Evolutionary conservation across 768 basidiomycete genomes (phyloP), one percentile per base, ranked within the genome.

Genomic region (Boletus rex-veris): DNA sequence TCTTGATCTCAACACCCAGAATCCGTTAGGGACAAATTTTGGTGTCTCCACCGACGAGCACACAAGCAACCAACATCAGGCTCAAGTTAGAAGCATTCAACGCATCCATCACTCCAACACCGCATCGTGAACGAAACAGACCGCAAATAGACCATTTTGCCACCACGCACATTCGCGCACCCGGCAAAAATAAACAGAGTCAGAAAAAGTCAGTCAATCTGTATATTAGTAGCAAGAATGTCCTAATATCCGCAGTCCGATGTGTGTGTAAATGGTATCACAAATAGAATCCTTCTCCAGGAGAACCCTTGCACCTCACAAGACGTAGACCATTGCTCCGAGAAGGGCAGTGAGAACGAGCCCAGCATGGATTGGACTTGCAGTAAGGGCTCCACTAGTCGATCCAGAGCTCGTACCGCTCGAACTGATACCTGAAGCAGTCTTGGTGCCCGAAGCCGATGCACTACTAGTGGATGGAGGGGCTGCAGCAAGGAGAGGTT

Each of bases 401-500:
- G 64, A 55, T 41, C 53, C 52, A 49, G 62, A 54, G 26, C 47
- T 49, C 19, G 52, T 43, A 6, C 53, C 48, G 7, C 59, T 62
- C 38, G 65, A 45, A 36, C 42, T 50, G n/a, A 57, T 55, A 5
- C 63, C 54, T 2, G 59, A 41, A 7, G 53, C 51, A 14, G 53
- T 56, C 6, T 54, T 48, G 24, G 67, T 60, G 4, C 60, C 60
- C 18, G 69, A 60, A 15, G 64, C 44, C 6, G 65, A 53, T 3
- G 48, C 48, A 18, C 42, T 57, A 14, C 61, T 57, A 18, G 71
- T 52, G 21, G 70, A 55, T 2, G 77, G 58, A 4, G 78, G 71
- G n/a, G 76, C 74, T 4, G 75, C 73, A n/a, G 71, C 58, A 28
- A 77, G 74, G 28, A 87, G 72, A 45, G 69, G 66, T 37, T 64